Evolutionary conservation across 805 yeast species (phyloP).

Genomic region (Grigorovia yakushimaensis): DNA sequence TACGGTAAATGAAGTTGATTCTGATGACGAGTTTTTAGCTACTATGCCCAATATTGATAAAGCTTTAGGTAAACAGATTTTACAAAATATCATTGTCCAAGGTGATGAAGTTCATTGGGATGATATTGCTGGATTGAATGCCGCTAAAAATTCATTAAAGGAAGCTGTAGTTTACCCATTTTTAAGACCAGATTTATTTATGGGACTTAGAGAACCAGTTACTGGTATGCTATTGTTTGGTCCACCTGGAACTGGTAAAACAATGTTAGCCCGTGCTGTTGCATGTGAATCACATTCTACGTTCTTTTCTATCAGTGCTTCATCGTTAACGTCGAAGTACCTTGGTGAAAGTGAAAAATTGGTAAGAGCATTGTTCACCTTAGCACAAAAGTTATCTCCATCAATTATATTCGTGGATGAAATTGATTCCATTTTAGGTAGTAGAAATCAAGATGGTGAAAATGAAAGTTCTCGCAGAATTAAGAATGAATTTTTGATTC

Average conservation of each 20-base stretch:
- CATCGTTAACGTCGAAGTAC: slow-evolving; percentile 77
- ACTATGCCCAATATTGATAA: slow-evolving; percentile 61
- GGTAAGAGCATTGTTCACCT: slow-evolving; percentile 75
- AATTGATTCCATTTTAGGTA: slow-evolving; percentile 80
- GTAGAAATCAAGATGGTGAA: slow-evolving; percentile 49
- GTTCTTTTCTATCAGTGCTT: slow-evolving; percentile 83
- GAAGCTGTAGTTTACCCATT: slow-evolving; percentile 96
- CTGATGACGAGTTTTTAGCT: slow-evolving; percentile 15
- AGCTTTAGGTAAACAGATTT: slow-evolving; percentile 67
- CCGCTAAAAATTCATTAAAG: slow-evolving; percentile 80
- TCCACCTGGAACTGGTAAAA: slow-evolving; percentile 98
- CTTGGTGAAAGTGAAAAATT: slow-evolving; percentile 91
- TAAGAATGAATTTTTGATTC: slow-evolving; percentile 86
- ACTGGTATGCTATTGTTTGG: slow-evolving; percentile 95
- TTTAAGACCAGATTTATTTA: slow-evolving; percentile 82
- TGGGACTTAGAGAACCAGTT: slow-evolving; percentile 87
- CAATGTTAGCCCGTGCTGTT: slow-evolving; percentile 94
- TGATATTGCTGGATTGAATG: slow-evolving; percentile 84
- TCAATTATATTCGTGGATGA: slow-evolving; percentile 93
- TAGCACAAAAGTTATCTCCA: slow-evolving; percentile 82
- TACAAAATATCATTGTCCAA: slow-evolving; percentile 77
- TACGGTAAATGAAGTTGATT: neutral
- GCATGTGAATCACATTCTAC: slow-evolving; percentile 93
- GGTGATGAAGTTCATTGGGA: slow-evolving; percentile 94
- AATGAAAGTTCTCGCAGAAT: slow-evolving; percentile 84